Conservation (phyloP, 352 stramenopile species). For the Globisporangium perplexum region DNA sequence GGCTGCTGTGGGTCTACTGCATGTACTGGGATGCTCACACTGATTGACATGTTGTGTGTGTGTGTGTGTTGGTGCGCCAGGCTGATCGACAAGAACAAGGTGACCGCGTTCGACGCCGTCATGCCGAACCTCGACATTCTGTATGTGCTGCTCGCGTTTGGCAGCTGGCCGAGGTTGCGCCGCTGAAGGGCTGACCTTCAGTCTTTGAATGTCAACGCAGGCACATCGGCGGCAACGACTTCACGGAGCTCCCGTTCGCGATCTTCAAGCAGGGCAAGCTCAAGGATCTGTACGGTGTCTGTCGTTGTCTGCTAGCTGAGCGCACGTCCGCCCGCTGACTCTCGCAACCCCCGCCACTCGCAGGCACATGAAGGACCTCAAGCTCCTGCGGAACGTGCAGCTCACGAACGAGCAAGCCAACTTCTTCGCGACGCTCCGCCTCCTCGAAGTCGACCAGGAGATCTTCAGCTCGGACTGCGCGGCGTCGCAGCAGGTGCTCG, state of each 20-base stretch:
- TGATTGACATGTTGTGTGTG: not conserved
- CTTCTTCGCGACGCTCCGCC: slow-evolving; percentile 3
- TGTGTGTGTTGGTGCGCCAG: not conserved
- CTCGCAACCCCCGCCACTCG: too few relatives aligned
- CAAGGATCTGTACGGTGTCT: not conserved
- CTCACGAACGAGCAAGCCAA: slow-evolving; percentile 9
- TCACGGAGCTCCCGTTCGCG: not conserved
- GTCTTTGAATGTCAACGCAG: not conserved
- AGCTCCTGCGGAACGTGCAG: not conserved
- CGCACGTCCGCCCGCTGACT: not conserved
- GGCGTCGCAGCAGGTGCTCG: not conserved
- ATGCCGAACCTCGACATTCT: not conserved
- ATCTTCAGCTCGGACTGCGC: slow-evolving; percentile 1
- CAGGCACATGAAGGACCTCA: slow-evolving; percentile 1
- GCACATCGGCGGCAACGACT: not conserved
- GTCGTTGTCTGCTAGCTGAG: too few relatives aligned
- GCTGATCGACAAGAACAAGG: not conserved
- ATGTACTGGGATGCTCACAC: slow-evolving; percentile 4
- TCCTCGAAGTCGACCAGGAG: not conserved
- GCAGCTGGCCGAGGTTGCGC: too few relatives aligned
- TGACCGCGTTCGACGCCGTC: not conserved
- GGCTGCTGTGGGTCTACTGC: not conserved
- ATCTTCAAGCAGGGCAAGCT: not conserved
- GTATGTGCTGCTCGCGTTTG: not conserved
- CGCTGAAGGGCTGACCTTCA: not conserved